phyloP scores from a whole-genome alignment of 768 basidiomycete genomes.

The Lactarius deliciosus region DNA sequence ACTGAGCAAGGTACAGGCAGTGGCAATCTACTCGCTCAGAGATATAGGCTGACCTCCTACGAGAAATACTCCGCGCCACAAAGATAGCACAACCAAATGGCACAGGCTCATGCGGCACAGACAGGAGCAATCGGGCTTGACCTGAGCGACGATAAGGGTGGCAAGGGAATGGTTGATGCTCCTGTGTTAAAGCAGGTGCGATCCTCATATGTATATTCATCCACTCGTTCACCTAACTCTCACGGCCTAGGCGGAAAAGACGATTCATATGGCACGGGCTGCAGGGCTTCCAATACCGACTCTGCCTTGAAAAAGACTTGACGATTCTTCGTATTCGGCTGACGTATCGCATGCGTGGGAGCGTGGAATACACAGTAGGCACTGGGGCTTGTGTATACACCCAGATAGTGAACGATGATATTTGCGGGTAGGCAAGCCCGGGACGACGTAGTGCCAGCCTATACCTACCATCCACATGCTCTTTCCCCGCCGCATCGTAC shows the following conservation, averaged over 20 bases:
- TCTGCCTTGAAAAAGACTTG: neutral
- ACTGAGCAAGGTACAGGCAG: constrained; percentile 55
- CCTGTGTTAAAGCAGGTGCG: constrained; percentile 84
- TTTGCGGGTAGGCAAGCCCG: neutral
- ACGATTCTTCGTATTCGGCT: neutral
- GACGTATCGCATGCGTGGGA: neutral
- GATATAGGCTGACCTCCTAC: constrained; percentile 1
- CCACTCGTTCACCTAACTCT: neutral
- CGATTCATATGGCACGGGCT: constrained; percentile 20
- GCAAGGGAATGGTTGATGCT: constrained; percentile 85
- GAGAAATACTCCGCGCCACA: constrained; percentile 76
- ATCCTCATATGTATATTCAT: neutral
- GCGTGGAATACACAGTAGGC: neutral
- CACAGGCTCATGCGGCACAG: constrained; percentile 48
- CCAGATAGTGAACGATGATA: neutral
- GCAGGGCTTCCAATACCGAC: constrained; percentile 25
- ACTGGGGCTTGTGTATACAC: too few relatives aligned
- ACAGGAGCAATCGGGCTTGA: constrained; percentile 76
- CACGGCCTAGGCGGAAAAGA: constrained; percentile 24
- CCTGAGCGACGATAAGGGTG: constrained; percentile 44
- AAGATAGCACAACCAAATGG: constrained; percentile 70
- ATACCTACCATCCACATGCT: constrained; percentile 38
- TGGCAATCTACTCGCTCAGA: neutral
- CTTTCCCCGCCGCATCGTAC: constrained; percentile 49
- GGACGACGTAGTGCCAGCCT: too few relatives aligned